Evolutionary conservation across 106 monocot genomes (phyloP).

Genomic region (Dendrobium catenatum): DNA sequence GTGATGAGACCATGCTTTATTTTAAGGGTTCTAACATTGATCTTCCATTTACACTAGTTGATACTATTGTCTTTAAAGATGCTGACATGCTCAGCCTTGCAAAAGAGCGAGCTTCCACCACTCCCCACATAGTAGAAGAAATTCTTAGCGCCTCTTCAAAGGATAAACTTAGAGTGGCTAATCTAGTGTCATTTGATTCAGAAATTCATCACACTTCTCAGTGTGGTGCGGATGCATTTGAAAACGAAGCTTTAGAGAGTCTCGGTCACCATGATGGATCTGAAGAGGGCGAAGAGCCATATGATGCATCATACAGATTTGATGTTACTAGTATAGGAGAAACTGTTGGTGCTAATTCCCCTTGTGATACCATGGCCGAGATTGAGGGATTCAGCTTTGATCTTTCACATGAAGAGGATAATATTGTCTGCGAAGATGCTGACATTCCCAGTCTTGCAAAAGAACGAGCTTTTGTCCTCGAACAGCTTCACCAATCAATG

Average conservation of each 20-base stretch:
- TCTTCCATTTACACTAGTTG: constrained; percentile 4
- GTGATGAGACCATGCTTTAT: constrained; percentile 29
- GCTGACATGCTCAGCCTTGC: constrained; percentile 20
- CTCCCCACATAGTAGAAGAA: neutral
- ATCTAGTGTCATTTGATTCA: neutral
- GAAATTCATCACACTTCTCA: neutral
- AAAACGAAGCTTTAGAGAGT: neutral
- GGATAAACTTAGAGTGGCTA: neutral
- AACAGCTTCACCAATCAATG: constrained; percentile 24
- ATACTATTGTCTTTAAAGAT: constrained; percentile 9
- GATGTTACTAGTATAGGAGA: constrained; percentile 2
- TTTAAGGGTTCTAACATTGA: constrained; percentile 42
- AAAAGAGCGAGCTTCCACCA: constrained; percentile 19
- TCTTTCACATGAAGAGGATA: constrained; percentile 12
- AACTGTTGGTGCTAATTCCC: neutral
- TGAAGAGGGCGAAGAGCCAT: neutral
- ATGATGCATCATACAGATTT: constrained; percentile 9
- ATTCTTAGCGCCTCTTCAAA: neutral
- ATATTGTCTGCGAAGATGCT: constrained; percentile 10
- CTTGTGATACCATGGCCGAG: constrained; percentile 31
- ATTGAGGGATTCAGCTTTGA: constrained; percentile 45
- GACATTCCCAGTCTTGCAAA: constrained; percentile 21
- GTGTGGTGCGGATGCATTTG: neutral
- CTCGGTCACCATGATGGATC: neutral
- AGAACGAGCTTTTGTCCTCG: constrained; percentile 28